Conservation (phyloP, 306 rosid species). For the Morella rubra region DNA sequence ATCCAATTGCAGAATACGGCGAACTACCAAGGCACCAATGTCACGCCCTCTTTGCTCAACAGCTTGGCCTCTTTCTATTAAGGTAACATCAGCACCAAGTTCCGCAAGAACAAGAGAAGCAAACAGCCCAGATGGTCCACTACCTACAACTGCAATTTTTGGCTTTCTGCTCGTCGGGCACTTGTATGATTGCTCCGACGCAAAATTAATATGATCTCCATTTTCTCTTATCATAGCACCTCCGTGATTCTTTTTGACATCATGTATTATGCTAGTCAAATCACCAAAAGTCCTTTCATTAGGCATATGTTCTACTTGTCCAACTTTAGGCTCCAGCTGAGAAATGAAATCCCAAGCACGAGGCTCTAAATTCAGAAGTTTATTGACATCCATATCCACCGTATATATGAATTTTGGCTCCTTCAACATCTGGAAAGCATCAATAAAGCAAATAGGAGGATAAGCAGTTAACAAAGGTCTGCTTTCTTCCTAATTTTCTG, state of each 20-base stretch:
- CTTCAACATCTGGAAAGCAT: conserved; percentile 57
- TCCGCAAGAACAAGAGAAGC: conserved; percentile 90
- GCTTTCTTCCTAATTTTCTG: not conserved
- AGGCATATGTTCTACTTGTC: conserved; percentile 66
- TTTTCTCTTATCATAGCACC: conserved; percentile 29
- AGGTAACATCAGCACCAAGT: conserved; percentile 89
- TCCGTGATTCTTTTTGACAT: conserved; percentile 39
- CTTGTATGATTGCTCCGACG: conserved; percentile 28
- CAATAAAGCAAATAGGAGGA: conserved; percentile 27
- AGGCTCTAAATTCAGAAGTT: conserved; percentile 70
- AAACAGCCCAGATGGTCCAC: conserved; percentile 94
- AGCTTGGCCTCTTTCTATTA: conserved; percentile 96
- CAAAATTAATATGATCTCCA: conserved; percentile 31
- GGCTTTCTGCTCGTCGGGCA: conserved; percentile 45
- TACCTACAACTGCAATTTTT: conserved; percentile 79
- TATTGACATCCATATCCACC: conserved; percentile 86
- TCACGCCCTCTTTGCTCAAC: conserved; percentile 95
- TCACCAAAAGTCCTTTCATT: conserved; percentile 47
- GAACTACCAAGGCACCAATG: conserved; percentile 83
- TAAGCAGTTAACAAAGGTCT: conserved; percentile 12
- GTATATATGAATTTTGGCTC: conserved; percentile 91
- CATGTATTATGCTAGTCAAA: conserved; percentile 55
- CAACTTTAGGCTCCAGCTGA: conserved; percentile 75
- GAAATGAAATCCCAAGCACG: conserved; percentile 83
- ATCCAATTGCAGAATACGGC: conserved; percentile 63